Evolutionary conservation across 192 early-diverging fungal genomes (phyloP).

Genomic region (Coemansia sp.): DNA sequence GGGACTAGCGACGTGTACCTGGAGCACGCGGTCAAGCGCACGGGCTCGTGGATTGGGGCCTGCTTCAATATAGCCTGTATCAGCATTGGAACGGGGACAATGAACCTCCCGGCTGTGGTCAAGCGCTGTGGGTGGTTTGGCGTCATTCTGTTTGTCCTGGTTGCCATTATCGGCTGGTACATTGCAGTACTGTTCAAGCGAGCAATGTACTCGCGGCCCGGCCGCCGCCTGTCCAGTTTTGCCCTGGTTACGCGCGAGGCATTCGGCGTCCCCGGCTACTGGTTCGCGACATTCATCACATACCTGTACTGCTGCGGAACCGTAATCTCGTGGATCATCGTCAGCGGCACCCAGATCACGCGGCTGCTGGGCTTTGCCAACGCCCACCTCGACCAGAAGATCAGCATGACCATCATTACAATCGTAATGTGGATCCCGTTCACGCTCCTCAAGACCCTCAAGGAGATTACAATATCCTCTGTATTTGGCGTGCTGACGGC

Average conservation of each 20-base stretch:
- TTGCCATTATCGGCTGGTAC: slow-evolving; percentile 66
- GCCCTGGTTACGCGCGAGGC: slow-evolving; percentile 60
- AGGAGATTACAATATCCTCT: slow-evolving; percentile 72
- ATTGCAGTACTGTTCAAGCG: slow-evolving; percentile 67
- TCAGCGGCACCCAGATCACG: slow-evolving; percentile 65
- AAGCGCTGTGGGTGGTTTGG: slow-evolving; percentile 74
- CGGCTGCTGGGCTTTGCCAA: slow-evolving; percentile 48
- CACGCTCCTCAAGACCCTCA: slow-evolving; percentile 67
- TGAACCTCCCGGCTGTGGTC: slow-evolving; percentile 75
- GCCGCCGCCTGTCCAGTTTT: slow-evolving; percentile 55
- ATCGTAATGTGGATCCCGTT: slow-evolving; percentile 69
- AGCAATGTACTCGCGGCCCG: slow-evolving; percentile 63
- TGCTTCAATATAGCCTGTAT: slow-evolving; percentile 67
- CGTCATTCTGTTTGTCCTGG: slow-evolving; percentile 59
- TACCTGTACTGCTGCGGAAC: slow-evolving; percentile 64
- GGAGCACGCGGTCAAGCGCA: slow-evolving; percentile 37
- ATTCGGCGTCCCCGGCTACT: slow-evolving; percentile 60
- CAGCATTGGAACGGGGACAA: slow-evolving; percentile 71
- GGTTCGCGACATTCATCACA: slow-evolving; percentile 52
- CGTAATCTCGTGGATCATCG: slow-evolving; percentile 64
- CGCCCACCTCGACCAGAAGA: slow-evolving; percentile 37
- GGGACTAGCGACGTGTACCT: slow-evolving; percentile 7
- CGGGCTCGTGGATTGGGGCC: slow-evolving; percentile 52
- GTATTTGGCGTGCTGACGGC: slow-evolving; percentile 68
- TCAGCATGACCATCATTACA: slow-evolving; percentile 65